Percentiles rank a stretch among this genome's conserved stretches.
phyloP scores from a whole-genome alignment of 164 flowering plant genomes.

The Houttuynia cordata region DNA sequence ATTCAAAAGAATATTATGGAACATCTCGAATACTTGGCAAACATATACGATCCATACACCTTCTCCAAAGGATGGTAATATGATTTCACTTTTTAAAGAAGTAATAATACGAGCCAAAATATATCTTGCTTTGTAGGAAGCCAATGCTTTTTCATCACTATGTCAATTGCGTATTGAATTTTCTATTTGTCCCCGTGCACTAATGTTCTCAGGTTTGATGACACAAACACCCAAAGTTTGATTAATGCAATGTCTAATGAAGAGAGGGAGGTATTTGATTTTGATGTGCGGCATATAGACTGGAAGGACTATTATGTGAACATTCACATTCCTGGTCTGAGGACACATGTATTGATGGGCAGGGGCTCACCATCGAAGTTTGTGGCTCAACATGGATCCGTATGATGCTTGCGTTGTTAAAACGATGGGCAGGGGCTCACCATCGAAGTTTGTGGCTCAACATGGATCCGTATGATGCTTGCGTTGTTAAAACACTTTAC shows the following conservation, averaged over 20 bases:
- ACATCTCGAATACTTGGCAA: background rate
- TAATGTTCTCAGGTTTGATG: background rate
- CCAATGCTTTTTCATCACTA: too few relatives aligned
- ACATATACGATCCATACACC: slow-evolving; percentile 1
- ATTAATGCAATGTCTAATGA: background rate
- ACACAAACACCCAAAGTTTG: background rate
- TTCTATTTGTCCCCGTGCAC: too few relatives aligned
- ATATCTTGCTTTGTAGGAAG: background rate
- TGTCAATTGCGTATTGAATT: too few relatives aligned
- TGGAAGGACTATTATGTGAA: background rate
- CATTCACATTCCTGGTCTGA: background rate
- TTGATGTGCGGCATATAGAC: background rate
- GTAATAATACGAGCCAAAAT: background rate
- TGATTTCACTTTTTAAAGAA: background rate
- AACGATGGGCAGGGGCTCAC: background rate
- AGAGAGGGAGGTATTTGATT: background rate
- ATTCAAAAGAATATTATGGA: background rate
- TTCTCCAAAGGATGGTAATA: background rate
- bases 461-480: too few relatives aligned
- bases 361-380: too few relatives aligned
- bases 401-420: too few relatives aligned
- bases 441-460: too few relatives aligned
- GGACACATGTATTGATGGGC: background rate
- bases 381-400: too few relatives aligned
- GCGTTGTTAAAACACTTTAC: too few relatives aligned